Base-by-base conservation (phyloP, 192 early-diverging fungal genomes). In the Chytriomyces sp. region DNA sequence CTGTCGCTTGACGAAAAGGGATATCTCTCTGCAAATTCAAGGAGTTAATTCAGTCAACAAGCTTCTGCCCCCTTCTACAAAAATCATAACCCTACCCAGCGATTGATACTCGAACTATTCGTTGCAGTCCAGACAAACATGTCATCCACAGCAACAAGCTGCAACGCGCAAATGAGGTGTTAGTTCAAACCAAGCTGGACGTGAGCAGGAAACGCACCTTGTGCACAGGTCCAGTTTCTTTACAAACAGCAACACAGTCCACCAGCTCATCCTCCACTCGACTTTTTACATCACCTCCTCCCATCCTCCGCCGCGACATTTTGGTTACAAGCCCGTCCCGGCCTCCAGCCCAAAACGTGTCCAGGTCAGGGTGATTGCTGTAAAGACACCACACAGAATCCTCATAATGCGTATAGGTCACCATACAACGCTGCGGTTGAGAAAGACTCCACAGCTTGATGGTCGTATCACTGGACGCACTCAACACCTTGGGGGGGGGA, bases 371-470 rank as follows among this genome's bases (percentile, higher is more conserved):
- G 74, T 94, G 91, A 59, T 88, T 85, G 17, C 95, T 93, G 69
- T 87, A 87, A 17, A 99, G 81, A 28, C 92, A 90, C 96, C 95
- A 99, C 7, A 98, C 90, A 19, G 93, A 93, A 75, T 93, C 91
- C 26, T 86, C 85, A 72, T 91, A 91, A 70, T 95, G 94, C 4
- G 92, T 89, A 70, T 89, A 98, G 0, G 96, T 98, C 3, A 90
- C 89, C 41, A 98, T 77, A 64, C 95, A 96, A 14, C 94, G 88
- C 69, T 93, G 89, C 32, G 92, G 81, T 39, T 70, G 89, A 37
- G 86, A 88, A 40, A 96, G 84, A 37, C 93, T 93, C 97, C 96
- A 99, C n/a, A 98, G 84, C 78, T 99, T 99, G 59, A 98, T 93
- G 0, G 97, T 95, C 2, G 93, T 86, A 78, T 99, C 97, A 1